A percentile compares a stretch with the other conserved stretches of the same genome.
Evolutionary conservation across 2,329 filamentous ascomycete species (phyloP).

Genomic region (Pseudogymnoascus sp.): DNA sequence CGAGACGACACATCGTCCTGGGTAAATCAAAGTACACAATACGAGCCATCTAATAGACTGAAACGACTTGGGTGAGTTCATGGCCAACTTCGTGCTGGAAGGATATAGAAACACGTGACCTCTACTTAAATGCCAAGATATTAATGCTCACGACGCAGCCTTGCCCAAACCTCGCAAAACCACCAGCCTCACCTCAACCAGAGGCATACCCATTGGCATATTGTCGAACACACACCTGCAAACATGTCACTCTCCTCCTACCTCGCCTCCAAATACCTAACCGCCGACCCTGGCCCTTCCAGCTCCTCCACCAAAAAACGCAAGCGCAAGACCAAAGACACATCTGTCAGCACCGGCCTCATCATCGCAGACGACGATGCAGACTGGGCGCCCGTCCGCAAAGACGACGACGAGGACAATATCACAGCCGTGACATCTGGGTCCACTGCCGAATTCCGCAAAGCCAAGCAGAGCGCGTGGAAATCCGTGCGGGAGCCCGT

Average conservation of each 20-base stretch:
- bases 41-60: background rate
- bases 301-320: conserved; percentile 47
- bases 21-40: background rate
- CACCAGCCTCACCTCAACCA: background rate
- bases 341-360: conserved; percentile 39
- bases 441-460: conserved; percentile 53
- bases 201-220: background rate
- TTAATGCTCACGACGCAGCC: background rate
- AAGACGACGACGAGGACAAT: conserved; percentile 42
- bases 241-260: conserved; percentile 68
- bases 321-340: conserved; percentile 52
- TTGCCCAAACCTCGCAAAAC: background rate
- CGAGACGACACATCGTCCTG: background rate
- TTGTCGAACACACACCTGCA: conserved; percentile 5
- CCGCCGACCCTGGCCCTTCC: conserved; percentile 46
- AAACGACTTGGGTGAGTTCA: background rate
- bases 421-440: conserved; percentile 40
- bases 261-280: conserved; percentile 85
- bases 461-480: conserved; percentile 73
- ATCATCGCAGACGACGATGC: conserved; percentile 58
- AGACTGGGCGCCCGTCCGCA: conserved; percentile 30
- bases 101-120: background rate
- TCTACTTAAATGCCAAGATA: background rate
- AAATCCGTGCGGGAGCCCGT: conserved; percentile 51
- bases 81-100: background rate